Conservation (phyloP, 441 rosid species). For the Gossypium lobatum region DNA sequence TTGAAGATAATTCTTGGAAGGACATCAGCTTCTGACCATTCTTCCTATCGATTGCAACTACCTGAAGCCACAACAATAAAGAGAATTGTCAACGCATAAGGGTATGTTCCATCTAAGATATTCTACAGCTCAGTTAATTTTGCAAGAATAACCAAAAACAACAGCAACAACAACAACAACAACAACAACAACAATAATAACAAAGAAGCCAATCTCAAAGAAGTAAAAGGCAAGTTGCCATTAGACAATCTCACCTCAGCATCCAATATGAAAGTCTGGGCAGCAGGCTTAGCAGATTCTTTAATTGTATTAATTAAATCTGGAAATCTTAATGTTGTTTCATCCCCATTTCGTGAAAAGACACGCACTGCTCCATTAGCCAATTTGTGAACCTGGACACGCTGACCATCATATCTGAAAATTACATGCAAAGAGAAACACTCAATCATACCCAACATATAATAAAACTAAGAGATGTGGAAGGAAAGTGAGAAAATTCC, state of each 20-base stretch:
- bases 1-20: slow-evolving; percentile 86
- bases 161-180: too few relatives aligned
- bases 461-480: background rate
- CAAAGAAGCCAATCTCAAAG: background rate
- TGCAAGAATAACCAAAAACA: background rate
- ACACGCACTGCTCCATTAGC: slow-evolving; percentile 50
- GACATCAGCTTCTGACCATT: slow-evolving; percentile 76
- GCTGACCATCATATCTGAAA: slow-evolving; percentile 87
- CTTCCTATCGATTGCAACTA: slow-evolving; percentile 79
- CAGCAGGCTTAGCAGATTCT: slow-evolving; percentile 51
- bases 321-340: slow-evolving; percentile 74
- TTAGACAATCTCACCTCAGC: slow-evolving; percentile 58
- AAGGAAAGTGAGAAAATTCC: background rate
- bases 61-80: slow-evolving; percentile 36
- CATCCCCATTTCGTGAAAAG: slow-evolving; percentile 87
- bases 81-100: background rate
- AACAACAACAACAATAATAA: background rate
- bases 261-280: slow-evolving; percentile 67
- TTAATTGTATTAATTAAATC: slow-evolving; percentile 58
- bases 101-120: background rate
- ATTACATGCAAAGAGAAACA: slow-evolving; percentile 14
- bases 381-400: slow-evolving; percentile 83
- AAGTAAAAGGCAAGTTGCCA: slow-evolving; percentile 8
- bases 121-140: background rate
- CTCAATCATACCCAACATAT: slow-evolving; percentile 6